Percentiles rank a stretch among this genome's conserved stretches.
phyloP scores from a whole-genome alignment of 2,329 filamentous ascomycete genomes.

The Pseudohalonectria lignicola region DNA sequence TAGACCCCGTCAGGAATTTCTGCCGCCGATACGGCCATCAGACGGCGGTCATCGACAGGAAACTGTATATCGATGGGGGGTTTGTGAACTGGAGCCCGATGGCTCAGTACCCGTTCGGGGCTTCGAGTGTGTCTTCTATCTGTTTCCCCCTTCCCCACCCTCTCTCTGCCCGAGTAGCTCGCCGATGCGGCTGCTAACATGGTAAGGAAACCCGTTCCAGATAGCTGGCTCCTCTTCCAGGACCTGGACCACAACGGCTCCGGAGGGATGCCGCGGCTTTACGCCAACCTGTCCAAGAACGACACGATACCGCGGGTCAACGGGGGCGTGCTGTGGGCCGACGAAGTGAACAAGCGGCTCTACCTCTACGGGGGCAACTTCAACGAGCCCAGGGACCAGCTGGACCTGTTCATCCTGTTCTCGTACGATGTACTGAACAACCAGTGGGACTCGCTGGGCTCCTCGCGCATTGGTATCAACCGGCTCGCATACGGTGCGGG shows the following conservation, averaged over 20 bases:
- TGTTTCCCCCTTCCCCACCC: background rate
- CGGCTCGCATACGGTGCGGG: slow-evolving; percentile 47
- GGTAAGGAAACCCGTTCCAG: too few relatives aligned
- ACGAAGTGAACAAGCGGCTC: slow-evolving; percentile 50
- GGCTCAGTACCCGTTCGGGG: slow-evolving; percentile 34
- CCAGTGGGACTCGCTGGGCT: slow-evolving; percentile 38
- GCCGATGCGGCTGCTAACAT: background rate
- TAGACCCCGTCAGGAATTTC: slow-evolving; percentile 42
- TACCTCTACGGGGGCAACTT: slow-evolving; percentile 54
- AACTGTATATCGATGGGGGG: slow-evolving; percentile 53
- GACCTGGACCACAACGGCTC: slow-evolving; percentile 35
- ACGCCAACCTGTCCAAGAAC: slow-evolving; percentile 49
- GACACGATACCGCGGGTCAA: slow-evolving; percentile 36
- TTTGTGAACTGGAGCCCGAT: slow-evolving; percentile 43
- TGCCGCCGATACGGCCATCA: slow-evolving; percentile 47
- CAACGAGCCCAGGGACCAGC: slow-evolving; percentile 23
- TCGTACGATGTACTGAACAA: slow-evolving; percentile 46
- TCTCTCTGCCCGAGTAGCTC: too few relatives aligned
- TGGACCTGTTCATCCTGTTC: slow-evolving; percentile 35
- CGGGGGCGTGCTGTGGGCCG: slow-evolving; percentile 44
- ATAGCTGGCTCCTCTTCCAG: slow-evolving; percentile 44
- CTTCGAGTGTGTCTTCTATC: slow-evolving; percentile 36
- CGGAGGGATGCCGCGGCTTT: slow-evolving; percentile 36
- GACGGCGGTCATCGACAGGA: slow-evolving; percentile 45
- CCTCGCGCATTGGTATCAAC: slow-evolving; percentile 24